Conservation (phyloP, 1,284 basidiomycete species). For the Cutaneotrichosporon mucoides region DNA sequence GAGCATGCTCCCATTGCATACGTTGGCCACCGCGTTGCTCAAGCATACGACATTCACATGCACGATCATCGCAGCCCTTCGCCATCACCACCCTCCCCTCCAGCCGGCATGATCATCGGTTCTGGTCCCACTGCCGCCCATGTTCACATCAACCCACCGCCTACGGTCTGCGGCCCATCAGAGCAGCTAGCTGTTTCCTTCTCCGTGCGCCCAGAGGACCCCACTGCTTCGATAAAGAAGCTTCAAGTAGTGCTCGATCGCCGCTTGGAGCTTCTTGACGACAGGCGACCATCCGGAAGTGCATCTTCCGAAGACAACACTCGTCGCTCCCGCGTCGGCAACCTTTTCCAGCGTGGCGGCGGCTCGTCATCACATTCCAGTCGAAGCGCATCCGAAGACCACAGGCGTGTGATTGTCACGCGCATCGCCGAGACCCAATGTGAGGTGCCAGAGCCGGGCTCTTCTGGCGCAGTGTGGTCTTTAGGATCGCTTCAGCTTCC, state of each 20-base stretch:
- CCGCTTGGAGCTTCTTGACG: slow-evolving; percentile 18
- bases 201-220: slow-evolving; percentile 28
- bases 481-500: slow-evolving; percentile 23
- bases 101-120: slow-evolving; percentile 22
- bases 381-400: neutral
- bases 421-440: slow-evolving; percentile 20
- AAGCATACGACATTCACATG: slow-evolving; percentile 29
- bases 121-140: slow-evolving; percentile 19
- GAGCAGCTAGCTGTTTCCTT: slow-evolving; percentile 28
- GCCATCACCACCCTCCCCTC: slow-evolving; percentile 28
- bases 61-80: slow-evolving; percentile 26
- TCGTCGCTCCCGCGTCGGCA: slow-evolving; percentile 5
- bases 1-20: slow-evolving; percentile 39
- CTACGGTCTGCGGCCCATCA: slow-evolving; percentile 32
- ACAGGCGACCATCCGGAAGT: neutral
- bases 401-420: neutral
- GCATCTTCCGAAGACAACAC: neutral
- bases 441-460: slow-evolving; percentile 16
- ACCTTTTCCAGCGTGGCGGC: slow-evolving; percentile 1
- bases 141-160: slow-evolving; percentile 27
- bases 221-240: slow-evolving; percentile 23
- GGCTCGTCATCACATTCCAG: too few relatives aligned
- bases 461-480: slow-evolving; percentile 21
- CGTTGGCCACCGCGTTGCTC: slow-evolving; percentile 31
- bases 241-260: slow-evolving; percentile 32